phyloP scores from a whole-genome alignment of 495 filamentous ascomycete genomes.

The Xylaria flabelliformis region DNA sequence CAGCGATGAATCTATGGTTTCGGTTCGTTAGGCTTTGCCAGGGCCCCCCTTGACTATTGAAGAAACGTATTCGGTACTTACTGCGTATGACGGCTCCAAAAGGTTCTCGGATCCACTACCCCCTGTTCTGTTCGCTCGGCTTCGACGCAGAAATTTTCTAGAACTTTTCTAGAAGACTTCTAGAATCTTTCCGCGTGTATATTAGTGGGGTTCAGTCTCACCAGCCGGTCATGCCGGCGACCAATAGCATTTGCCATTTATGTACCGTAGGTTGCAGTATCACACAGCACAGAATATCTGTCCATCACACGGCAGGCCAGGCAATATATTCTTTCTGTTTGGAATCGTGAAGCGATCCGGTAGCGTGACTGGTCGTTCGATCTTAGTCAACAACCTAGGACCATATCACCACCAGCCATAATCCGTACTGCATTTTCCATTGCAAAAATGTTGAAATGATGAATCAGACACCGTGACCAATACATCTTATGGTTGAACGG shows the following conservation, averaged over 20 bases:
- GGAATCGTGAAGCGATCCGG: not conserved
- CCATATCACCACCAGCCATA: not conserved
- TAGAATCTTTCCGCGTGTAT: slow-evolving; percentile 35
- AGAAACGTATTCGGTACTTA: slow-evolving; percentile 18
- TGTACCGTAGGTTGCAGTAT: not conserved
- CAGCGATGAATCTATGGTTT: not conserved
- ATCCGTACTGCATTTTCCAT: not conserved
- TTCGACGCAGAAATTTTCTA: slow-evolving; percentile 17
- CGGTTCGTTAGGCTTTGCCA: not conserved
- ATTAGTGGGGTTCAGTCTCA: slow-evolving; percentile 16
- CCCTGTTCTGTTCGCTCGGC: slow-evolving; percentile 9
- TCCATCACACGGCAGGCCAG: not conserved
- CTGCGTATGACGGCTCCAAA: not conserved
- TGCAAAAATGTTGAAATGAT: not conserved
- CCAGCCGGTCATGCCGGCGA: slow-evolving; percentile 35
- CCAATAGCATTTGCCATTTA: not conserved
- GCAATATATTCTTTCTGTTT: not conserved
- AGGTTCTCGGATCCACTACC: slow-evolving; percentile 8
- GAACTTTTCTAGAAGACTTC: slow-evolving; percentile 34
- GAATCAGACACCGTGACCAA: not conserved
- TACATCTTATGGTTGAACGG: not conserved
- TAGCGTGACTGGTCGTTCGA: not conserved
- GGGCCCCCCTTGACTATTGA: not conserved
- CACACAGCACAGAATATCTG: slow-evolving; percentile 5
- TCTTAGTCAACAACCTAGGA: not conserved